These are phyloP conservation scores for Mortierella sp. DNA, from an alignment of 371 early-diverging fungal genomes.

Conservation along the genomic window DNA sequence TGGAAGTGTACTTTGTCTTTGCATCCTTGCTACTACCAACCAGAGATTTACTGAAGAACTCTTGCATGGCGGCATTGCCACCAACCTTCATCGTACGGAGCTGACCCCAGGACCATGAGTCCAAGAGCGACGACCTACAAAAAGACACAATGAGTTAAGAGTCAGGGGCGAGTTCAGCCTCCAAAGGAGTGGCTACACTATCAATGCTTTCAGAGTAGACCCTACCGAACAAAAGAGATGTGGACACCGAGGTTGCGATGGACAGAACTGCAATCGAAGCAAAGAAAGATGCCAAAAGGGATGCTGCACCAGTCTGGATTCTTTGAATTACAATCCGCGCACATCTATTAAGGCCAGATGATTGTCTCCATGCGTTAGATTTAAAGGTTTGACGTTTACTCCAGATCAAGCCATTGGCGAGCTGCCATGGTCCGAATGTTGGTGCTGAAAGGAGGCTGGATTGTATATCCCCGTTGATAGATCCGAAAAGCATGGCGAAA, in stretches of 20 bases:
- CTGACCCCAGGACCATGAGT: constrained; percentile 96
- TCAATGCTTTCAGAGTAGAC: too few relatives aligned
- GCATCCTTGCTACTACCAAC: constrained; percentile 72
- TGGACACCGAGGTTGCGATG: constrained; percentile 96
- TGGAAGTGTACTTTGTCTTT: constrained; percentile 85
- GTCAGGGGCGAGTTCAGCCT: background rate
- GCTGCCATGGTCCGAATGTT: too few relatives aligned
- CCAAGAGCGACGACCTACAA: constrained; percentile 85
- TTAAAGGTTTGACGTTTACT: too few relatives aligned
- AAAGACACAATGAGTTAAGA: background rate
- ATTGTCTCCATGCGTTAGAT: background rate
- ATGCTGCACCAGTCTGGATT: constrained; percentile 98
- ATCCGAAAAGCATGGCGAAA: too few relatives aligned
- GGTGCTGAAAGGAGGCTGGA: too few relatives aligned
- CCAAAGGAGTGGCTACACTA: too few relatives aligned
- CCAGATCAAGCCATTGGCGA: too few relatives aligned
- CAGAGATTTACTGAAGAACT: constrained; percentile 77
- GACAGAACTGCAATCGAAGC: constrained; percentile 97
- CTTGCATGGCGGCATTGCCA: constrained; percentile 83
- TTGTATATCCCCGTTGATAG: too few relatives aligned
- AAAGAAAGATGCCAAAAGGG: constrained; percentile 97
- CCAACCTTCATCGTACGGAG: constrained; percentile 93
- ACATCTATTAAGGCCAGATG: constrained; percentile 65
- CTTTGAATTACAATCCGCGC: constrained; percentile 97
- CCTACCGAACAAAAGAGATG: constrained; percentile 95